Conservation (phyloP, 192 early-diverging fungal species). For the Dissophora globulifera region DNA sequence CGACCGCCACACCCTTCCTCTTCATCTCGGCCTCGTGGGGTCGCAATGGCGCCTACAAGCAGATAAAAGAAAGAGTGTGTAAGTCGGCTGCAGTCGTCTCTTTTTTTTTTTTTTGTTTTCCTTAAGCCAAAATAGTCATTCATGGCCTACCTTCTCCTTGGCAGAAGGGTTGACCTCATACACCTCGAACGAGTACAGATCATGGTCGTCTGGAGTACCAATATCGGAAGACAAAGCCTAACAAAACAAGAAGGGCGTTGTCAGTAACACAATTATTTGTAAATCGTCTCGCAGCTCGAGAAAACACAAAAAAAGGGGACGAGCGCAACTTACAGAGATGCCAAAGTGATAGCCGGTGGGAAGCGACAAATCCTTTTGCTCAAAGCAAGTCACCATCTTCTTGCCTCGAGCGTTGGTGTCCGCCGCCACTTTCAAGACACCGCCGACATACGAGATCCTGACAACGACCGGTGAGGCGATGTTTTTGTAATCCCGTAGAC, state of each 20-base stretch:
- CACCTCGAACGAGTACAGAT: conserved; percentile 72
- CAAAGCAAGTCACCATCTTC: conserved; percentile 68
- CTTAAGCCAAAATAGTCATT: background rate
- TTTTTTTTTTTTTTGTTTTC: no score
- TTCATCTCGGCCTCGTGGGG: conserved; percentile 46
- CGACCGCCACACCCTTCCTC: conserved; percentile 29
- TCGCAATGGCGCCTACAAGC: conserved; percentile 21
- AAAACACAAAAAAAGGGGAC: no score
- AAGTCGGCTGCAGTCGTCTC: no score
- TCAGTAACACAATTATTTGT: no score
- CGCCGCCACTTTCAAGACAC: conserved; percentile 59
- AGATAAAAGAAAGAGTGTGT: background rate
- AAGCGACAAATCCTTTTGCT: conserved; percentile 59
- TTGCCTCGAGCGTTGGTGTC: conserved; percentile 67
- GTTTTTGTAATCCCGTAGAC: conserved; percentile 76
- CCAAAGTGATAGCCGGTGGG: conserved; percentile 84
- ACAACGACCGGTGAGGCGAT: conserved; percentile 61
- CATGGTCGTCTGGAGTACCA: conserved; percentile 77
- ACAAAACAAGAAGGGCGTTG: background rate
- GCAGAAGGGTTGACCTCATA: conserved; percentile 73
- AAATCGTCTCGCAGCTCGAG: no score
- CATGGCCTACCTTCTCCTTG: conserved; percentile 25
- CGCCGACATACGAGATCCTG: conserved; percentile 67
- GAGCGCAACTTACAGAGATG: conserved; percentile 62
- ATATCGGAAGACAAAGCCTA: conserved; percentile 50